Conservation (phyloP, 768 basidiomycete species). For the Rhodotorula diobovata region DNA sequence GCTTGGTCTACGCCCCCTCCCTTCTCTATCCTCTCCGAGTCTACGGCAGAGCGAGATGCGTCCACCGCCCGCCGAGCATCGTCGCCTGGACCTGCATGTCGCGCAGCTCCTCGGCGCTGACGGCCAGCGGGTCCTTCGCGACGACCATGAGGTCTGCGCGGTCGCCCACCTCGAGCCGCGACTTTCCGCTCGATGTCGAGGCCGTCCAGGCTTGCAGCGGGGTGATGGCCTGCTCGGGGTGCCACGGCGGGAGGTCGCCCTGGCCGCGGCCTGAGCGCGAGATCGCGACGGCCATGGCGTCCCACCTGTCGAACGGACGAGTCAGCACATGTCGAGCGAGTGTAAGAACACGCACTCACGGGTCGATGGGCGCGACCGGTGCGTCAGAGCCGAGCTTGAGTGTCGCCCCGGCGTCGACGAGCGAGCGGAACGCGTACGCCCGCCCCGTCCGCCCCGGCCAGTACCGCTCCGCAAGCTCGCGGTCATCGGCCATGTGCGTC, state of each 20-base stretch:
- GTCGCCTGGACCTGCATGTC: conserved; percentile 38
- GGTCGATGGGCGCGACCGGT: conserved; percentile 42
- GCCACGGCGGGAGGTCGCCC: conserved; percentile 31
- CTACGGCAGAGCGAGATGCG: conserved; percentile 19
- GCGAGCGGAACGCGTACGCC: conserved; percentile 38
- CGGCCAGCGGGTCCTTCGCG: conserved; percentile 30
- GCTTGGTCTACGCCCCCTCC: too few species aligned
- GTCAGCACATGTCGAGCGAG: neutral
- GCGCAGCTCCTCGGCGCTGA: conserved; percentile 35
- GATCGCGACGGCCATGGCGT: conserved; percentile 37
- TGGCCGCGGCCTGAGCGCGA: conserved; percentile 25
- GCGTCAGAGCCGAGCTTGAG: conserved; percentile 43
- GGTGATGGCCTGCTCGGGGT: conserved; percentile 42
- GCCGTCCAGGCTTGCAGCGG: conserved; percentile 36
- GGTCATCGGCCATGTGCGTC: conserved; percentile 42
- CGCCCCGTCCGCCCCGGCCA: conserved; percentile 41
- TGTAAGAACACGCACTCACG: conserved; percentile 30
- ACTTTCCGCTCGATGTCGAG: conserved; percentile 40
- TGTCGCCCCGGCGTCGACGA: conserved; percentile 39
- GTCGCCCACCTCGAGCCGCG: conserved; percentile 33
- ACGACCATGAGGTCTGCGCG: conserved; percentile 40
- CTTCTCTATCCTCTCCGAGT: neutral
- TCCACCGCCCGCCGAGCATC: conserved; percentile 42
- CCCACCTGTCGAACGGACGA: conserved; percentile 7
- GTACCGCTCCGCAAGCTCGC: conserved; percentile 39